Conservation (phyloP, 2,329 filamentous ascomycete species). For the Pseudogymnoascus sp. region DNA sequence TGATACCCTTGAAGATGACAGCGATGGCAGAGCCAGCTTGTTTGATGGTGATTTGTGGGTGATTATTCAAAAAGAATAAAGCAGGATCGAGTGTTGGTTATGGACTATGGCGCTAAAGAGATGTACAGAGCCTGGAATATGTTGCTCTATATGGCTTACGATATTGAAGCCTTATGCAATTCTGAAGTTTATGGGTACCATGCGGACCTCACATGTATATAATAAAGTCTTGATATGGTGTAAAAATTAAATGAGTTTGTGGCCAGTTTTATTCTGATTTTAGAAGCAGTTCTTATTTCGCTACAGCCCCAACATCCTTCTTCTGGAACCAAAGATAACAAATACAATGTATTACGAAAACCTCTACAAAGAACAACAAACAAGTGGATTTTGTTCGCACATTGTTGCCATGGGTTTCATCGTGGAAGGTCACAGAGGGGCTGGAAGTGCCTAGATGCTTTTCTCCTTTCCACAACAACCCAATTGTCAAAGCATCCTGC, state of each 20-base stretch:
- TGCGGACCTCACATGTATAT: not conserved
- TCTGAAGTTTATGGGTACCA: not conserved
- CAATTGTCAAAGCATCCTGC: not conserved
- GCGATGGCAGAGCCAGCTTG: not conserved
- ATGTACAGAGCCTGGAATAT: not conserved
- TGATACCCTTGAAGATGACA: slow-evolving; percentile 1
- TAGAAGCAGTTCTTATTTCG: not conserved
- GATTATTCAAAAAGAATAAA: not conserved
- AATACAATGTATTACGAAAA: not conserved
- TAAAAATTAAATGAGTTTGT: not conserved
- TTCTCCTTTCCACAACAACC: not conserved
- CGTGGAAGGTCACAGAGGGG: not conserved
- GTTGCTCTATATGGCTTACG: not conserved
- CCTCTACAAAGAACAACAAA: too few species aligned
- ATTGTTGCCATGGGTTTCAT: not conserved
- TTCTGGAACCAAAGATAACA: not conserved
- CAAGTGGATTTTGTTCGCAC: not conserved
- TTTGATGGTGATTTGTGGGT: not conserved
- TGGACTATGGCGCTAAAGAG: not conserved
- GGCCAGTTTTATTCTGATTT: not conserved
- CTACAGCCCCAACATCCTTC: not conserved
- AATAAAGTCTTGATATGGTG: not conserved
- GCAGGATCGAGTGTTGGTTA: not conserved
- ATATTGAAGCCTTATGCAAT: not conserved
- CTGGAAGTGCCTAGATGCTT: not conserved